Conservation (phyloP, 345 rosid genomes). For the Gossypium turneri region DNA sequence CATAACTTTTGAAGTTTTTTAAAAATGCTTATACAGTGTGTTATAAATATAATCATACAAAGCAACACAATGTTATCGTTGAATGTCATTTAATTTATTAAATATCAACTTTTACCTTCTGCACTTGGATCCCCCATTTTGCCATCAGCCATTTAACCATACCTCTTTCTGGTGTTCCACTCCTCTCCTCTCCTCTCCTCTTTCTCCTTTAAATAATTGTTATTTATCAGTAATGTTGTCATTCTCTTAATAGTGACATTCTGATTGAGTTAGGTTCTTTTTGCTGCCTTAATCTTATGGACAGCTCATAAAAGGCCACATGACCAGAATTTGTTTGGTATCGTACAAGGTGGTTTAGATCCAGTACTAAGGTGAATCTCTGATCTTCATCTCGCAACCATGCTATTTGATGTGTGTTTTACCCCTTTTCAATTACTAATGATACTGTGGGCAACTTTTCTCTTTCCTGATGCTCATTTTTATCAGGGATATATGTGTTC, state of each 20-base stretch:
- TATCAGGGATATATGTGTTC: conserved; percentile 66
- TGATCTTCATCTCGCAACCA: conserved; percentile 1
- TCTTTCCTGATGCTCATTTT: conserved; percentile 4
- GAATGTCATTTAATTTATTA: not conserved
- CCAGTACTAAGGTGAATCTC: conserved; percentile 54
- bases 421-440: not conserved
- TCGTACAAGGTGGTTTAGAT: conserved; percentile 80
- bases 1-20: not conserved
- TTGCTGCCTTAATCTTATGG: conserved; percentile 12
- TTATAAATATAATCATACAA: not conserved
- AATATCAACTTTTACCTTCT: not conserved
- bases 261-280: conserved; percentile 11
- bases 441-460: not conserved
- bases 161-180: not conserved
- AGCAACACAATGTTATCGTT: not conserved
- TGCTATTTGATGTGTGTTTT: not conserved
- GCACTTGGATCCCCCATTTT: not conserved
- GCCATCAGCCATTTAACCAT: not conserved
- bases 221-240: not conserved
- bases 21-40: not conserved
- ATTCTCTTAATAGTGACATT: conserved; percentile 6
- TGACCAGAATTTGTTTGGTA: conserved; percentile 79
- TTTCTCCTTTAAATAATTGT: not conserved
- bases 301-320: conserved; percentile 69
- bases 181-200: not conserved